Conservation (phyloP, 495 filamentous ascomycete genomes). For the Penicillium alfredii region DNA sequence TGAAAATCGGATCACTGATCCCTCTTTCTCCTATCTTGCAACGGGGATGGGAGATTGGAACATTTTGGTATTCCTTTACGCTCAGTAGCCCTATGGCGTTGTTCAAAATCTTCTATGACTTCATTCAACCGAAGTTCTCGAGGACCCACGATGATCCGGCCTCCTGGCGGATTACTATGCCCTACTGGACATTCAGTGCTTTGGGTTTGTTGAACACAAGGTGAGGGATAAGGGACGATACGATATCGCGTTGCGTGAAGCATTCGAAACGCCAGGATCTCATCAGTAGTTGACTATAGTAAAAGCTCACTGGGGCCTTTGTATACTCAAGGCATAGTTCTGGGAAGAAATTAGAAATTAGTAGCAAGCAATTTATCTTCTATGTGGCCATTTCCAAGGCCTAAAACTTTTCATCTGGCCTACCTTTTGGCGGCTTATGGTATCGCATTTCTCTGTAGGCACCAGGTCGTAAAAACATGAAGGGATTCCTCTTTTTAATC, state of each 20-base stretch:
- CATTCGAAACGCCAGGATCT: slow-evolving; percentile 6
- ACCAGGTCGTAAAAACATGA: too few species aligned
- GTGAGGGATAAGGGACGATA: slow-evolving; percentile 19
- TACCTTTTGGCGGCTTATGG: too few species aligned
- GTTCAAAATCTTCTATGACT: slow-evolving; percentile 20
- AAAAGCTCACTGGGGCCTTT: too few species aligned
- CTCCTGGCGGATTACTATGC: slow-evolving; percentile 16
- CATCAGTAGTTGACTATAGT: too few species aligned
- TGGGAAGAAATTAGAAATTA: too few species aligned
- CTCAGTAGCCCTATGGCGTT: slow-evolving; percentile 15
- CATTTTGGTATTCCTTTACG: slow-evolving; percentile 25
- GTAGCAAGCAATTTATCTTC: too few species aligned
- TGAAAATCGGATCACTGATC: neutral
- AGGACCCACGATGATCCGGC: slow-evolving; percentile 9
- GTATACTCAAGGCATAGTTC: too few species aligned
- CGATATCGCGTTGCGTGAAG: slow-evolving; percentile 11
- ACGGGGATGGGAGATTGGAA: slow-evolving; percentile 12
- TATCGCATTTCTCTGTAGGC: too few species aligned
- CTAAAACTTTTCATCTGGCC: too few species aligned
- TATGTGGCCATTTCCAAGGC: too few species aligned
- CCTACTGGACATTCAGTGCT: slow-evolving; percentile 16
- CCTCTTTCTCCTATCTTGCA: slow-evolving; percentile 8
- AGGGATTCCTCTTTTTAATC: too few species aligned
- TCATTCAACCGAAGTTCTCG: slow-evolving; percentile 21
- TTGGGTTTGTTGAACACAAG: slow-evolving; percentile 9